phyloP scores from a whole-genome alignment of 345 rosid genomes.

The Populus simonii region DNA sequence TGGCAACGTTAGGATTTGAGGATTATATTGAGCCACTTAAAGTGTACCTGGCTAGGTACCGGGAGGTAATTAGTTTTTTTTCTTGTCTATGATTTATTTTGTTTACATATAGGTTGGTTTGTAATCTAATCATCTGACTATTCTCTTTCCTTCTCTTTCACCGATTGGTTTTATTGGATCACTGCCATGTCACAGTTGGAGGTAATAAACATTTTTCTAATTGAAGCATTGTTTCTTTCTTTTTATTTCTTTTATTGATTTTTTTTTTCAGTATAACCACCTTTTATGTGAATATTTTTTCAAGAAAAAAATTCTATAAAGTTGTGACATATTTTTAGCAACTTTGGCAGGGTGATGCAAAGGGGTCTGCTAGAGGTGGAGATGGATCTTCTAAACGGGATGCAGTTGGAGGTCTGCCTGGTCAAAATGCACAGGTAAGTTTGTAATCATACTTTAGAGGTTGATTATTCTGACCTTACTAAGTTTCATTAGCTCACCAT shows the following conservation, averaged over 20 bases:
- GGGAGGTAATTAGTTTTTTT: slow-evolving; percentile 36
- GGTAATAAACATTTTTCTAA: slow-evolving; percentile 39
- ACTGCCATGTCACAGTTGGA: slow-evolving; percentile 50
- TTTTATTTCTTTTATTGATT: too few species aligned
- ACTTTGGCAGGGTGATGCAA: slow-evolving; percentile 58
- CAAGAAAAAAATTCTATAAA: not conserved
- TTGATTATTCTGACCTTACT: not conserved
- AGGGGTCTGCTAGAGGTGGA: slow-evolving; percentile 65
- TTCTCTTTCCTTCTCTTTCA: not conserved
- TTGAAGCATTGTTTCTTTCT: not conserved
- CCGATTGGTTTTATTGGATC: slow-evolving; percentile 12
- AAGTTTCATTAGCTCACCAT: slow-evolving; percentile 6
- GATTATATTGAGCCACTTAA: slow-evolving; percentile 64
- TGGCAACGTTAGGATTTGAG: slow-evolving; percentile 74
- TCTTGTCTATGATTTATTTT: not conserved
- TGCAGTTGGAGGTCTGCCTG: slow-evolving; percentile 42
- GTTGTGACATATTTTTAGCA: not conserved
- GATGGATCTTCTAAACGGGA: slow-evolving; percentile 60
- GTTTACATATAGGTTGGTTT: not conserved
- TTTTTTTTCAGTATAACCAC: not conserved
- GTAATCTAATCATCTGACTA: slow-evolving; percentile 7
- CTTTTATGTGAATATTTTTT: not conserved
- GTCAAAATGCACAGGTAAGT: slow-evolving; percentile 52
- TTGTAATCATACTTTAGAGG: slow-evolving; percentile 1
- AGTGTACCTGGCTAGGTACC: slow-evolving; percentile 55